Percentiles rank a stretch among this genome's conserved stretches.
Evolutionary conservation across 768 basidiomycete species (phyloP).

Genomic region (Gloeostereum incarnatum): DNA sequence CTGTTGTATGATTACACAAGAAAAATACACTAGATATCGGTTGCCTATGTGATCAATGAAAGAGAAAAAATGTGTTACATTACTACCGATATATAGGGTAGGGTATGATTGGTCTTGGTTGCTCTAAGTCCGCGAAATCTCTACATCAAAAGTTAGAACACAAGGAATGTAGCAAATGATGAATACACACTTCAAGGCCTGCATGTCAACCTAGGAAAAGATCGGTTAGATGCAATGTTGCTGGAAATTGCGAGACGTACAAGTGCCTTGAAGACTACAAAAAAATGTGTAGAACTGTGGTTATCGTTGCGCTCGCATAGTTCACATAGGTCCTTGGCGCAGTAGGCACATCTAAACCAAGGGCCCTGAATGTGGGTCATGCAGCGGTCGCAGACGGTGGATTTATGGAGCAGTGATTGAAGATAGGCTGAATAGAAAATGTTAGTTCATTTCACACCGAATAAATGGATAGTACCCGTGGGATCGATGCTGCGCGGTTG

Average conservation of each 20-base stretch:
- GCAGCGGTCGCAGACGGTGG: slow-evolving; percentile 82
- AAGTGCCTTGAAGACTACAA: slow-evolving; percentile 79
- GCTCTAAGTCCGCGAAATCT: slow-evolving; percentile 46
- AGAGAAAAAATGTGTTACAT: slow-evolving; percentile 5
- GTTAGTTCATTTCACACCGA: neutral
- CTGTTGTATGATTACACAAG: slow-evolving; percentile 7
- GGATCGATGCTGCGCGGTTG: slow-evolving; percentile 33
- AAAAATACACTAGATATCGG: slow-evolving; percentile 6
- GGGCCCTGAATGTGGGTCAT: slow-evolving; percentile 73
- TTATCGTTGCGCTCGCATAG: slow-evolving; percentile 74
- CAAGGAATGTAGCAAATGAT: neutral
- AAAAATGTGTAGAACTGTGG: slow-evolving; percentile 76
- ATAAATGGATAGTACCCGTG: slow-evolving; percentile 34
- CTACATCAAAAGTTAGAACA: slow-evolving; percentile 20
- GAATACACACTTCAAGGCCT: slow-evolving; percentile 49
- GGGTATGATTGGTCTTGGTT: slow-evolving; percentile 43
- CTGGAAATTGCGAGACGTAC: slow-evolving; percentile 28
- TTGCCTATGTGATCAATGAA: neutral
- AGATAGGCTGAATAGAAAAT: slow-evolving; percentile 45
- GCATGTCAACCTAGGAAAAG: slow-evolving; percentile 58
- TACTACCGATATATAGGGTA: slow-evolving; percentile 48
- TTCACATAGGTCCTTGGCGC: slow-evolving; percentile 79
- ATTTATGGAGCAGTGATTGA: slow-evolving; percentile 43
- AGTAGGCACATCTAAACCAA: slow-evolving; percentile 91
- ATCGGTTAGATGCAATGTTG: neutral